Base-by-base conservation (phyloP, 2,329 filamentous ascomycete species). In the Hyphodiscus sp. region DNA sequence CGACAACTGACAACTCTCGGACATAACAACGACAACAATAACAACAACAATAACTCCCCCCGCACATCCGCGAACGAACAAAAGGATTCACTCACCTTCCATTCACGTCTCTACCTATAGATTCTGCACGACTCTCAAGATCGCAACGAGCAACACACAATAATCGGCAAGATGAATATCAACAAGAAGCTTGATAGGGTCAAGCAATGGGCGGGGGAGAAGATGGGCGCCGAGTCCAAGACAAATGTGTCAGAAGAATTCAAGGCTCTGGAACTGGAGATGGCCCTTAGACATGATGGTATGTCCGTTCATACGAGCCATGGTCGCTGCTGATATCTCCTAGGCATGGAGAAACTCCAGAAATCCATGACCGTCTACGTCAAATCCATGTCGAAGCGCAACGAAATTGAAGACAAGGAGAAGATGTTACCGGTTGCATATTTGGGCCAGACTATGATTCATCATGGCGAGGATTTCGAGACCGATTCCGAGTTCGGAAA, bases 121-220 rank as follows among this genome's bases (percentile, higher is more conserved):
- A 38, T 38, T 6, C 33, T n/a, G 4, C 4, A 38, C 2, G 2
- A 15, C 33, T 4, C 11, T 13, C 29, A 13, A 33, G 16, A 13
- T 38, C 29, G 29, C 13, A 33, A 33, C 29, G 29, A 38, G 2
- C 18, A 26, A 19, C 30, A 47, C 20, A 26, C 8, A 26, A 26
- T 41, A 61, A 41, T 50, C 58, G 58, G 60, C 38, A 64, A 55
- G n/a, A 69, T 69, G 67, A 68, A 69, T 62, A 67, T 69, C 60
- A 68, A 65, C 73, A 96, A 95, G 78, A 96, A 95, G 70, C 83
- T 97, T 69, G 92, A 91, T 74, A 87, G 92, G 68, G 86, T 95
- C 77, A 95, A 92, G 76, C 92, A 97, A 86, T 97, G 92, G 92
- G 90, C 91, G 41, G 90, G 90, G 63, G 92, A 97, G 75, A 89